Percentiles rank a stretch among this genome's conserved stretches.
Evolutionary conservation across 73 alveolate genomes (phyloP).

Genomic region (Paramecium primaurelia): DNA sequence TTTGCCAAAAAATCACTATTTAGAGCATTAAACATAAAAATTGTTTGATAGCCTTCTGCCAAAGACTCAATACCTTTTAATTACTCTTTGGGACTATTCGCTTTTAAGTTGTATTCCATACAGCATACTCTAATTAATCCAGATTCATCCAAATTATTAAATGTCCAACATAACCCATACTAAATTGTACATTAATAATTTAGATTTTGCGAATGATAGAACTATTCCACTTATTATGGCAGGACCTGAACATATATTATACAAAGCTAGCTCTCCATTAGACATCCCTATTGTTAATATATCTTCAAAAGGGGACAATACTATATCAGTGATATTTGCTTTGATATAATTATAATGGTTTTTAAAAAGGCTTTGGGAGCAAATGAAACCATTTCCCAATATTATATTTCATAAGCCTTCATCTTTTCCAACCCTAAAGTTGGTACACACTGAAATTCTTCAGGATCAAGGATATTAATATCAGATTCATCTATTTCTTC

Average conservation of each 20-base stretch:
- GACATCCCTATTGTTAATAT: slow-evolving; percentile 7
- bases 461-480: slow-evolving; percentile 7
- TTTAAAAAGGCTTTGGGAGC: background rate
- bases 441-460: background rate
- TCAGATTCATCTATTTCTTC: slow-evolving; percentile 40
- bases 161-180: slow-evolving; percentile 49
- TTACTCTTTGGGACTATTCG: slow-evolving; percentile 4
- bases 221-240: background rate
- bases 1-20: background rate
- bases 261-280: background rate
- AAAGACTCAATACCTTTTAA: background rate
- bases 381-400: background rate
- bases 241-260: background rate
- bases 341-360: background rate
- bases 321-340: background rate
- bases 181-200: background rate
- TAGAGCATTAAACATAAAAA: slow-evolving; percentile 7
- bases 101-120: slow-evolving; percentile 21
- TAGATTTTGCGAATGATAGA: background rate
- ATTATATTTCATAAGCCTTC: background rate
- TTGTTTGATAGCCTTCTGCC: background rate
- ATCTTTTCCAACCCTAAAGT: background rate
- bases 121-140: background rate
- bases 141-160: background rate
- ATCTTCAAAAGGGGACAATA: background rate